A percentile compares a stretch with the other conserved stretches of the same genome.
Evolutionary conservation across 352 stramenopile species (phyloP).

Genomic region (Phytopythium ostracodes): DNA sequence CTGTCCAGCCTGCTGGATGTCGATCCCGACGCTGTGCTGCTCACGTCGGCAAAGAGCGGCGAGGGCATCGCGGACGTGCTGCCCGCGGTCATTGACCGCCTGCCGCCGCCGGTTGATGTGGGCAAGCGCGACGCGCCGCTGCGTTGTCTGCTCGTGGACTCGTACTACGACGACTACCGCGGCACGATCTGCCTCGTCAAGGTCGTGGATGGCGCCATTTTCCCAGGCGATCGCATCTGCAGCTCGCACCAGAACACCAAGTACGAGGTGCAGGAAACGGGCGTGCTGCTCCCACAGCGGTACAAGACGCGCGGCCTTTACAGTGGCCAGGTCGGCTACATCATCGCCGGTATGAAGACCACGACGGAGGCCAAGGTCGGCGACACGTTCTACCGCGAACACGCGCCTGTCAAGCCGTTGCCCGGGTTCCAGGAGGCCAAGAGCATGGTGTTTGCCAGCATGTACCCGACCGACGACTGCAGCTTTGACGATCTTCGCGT

Average conservation of each 20-base stretch:
- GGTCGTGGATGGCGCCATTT: conserved; percentile 89
- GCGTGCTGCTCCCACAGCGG: conserved; percentile 89
- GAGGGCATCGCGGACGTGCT: conserved; percentile 87
- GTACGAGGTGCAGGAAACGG: conserved; percentile 96
- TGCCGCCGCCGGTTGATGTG: conserved; percentile 61
- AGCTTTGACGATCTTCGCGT: conserved; percentile 96
- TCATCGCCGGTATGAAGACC: conserved; percentile 97
- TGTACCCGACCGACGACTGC: conserved; percentile 96
- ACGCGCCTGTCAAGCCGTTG: conserved; percentile 53
- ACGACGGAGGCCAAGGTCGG: conserved; percentile 95
- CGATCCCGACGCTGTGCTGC: conserved; percentile 93
- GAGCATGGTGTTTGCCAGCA: conserved; percentile 98
- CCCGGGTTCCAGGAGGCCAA: conserved; percentile 80
- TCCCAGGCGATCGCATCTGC: conserved; percentile 76
- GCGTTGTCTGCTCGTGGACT: conserved; percentile 95
- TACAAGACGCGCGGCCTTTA: conserved; percentile 76
- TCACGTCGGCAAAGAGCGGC: conserved; percentile 94
- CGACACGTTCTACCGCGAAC: conserved; percentile 79
- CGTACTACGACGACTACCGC: conserved; percentile 95
- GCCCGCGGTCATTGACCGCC: conserved; percentile 69
- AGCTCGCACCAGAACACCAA: conserved; percentile 75
- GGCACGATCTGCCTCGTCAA: conserved; percentile 96
- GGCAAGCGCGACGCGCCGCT: conserved; percentile 46
- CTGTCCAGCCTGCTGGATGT: conserved; percentile 80
- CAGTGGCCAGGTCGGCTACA: conserved; percentile 96